A percentile compares a stretch with the other conserved stretches of the same genome.
Evolutionary conservation across 352 stramenopile genomes (phyloP).

Genomic region (Phytophthora pistaciae): DNA sequence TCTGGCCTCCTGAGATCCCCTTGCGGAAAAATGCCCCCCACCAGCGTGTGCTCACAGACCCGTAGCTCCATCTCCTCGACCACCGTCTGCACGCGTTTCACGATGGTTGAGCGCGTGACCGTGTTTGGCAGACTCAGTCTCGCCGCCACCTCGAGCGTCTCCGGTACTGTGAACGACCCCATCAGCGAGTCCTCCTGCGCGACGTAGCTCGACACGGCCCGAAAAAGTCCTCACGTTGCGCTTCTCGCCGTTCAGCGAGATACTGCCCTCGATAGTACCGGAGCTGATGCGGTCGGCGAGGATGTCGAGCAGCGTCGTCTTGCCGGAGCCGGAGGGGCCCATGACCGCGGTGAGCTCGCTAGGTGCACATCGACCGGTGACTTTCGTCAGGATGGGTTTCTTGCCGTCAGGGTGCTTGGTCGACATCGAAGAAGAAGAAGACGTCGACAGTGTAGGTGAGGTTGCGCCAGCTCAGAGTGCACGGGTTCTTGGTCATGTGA

Average conservation of each 20-base stretch:
- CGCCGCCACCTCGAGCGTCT: conserved; percentile 75
- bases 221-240: conserved; percentile 50
- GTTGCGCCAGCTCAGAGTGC: conserved; percentile 30
- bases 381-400: conserved; percentile 59
- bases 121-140: no score
- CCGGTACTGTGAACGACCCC: conserved; percentile 70
- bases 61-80: conserved; percentile 76
- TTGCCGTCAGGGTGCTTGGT: conserved; percentile 28
- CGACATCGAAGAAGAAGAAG: no score
- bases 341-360: conserved; percentile 76
- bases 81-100: conserved; percentile 62
- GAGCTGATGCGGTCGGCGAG: conserved; percentile 52
- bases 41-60: conserved; percentile 66
- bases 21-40: no score
- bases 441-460: conserved; percentile 26
- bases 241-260: conserved; percentile 54
- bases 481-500: conserved; percentile 18
- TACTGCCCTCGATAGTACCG: conserved; percentile 44
- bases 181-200: conserved; percentile 64
- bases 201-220: no score
- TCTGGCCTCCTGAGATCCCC: conserved; percentile 89
- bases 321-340: conserved; percentile 63
- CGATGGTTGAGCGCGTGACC: no score
- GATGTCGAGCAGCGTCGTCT: conserved; percentile 74
- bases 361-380: conserved; percentile 58